These are phyloP conservation scores for Candida labiduridarum DNA, from an alignment of 1,139 yeast genomes.

Conservation along the genomic window DNA sequence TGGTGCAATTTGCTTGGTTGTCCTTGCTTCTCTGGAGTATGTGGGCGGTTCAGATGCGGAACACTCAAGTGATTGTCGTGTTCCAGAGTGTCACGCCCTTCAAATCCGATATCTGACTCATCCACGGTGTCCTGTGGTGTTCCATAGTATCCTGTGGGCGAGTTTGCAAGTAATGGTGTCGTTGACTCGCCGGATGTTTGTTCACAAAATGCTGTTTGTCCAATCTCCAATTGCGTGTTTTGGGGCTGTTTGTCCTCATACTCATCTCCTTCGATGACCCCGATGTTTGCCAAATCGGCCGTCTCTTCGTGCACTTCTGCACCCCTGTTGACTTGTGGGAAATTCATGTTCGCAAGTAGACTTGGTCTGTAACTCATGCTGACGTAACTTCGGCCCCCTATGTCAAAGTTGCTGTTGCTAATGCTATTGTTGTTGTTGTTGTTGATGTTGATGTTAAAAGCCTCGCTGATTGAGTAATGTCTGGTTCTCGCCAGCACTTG, in stretches of 20 bases:
- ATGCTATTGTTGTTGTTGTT: no score
- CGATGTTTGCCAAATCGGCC: conserved; percentile 62
- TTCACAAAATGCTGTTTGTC: background rate
- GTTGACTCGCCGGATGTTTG: conserved; percentile 13
- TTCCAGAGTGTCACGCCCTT: no score
- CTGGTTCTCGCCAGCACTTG: conserved; percentile 12
- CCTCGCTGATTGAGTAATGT: conserved; percentile 30
- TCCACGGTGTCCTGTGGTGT: background rate
- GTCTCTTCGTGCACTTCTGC: conserved; percentile 63
- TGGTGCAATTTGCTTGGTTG: conserved; percentile 19
- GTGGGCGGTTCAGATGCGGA: no score
- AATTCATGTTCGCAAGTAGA: conserved; percentile 18
- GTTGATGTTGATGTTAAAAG: conserved; percentile 24
- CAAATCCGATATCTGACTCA: conserved; percentile 9
- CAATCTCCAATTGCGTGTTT: background rate
- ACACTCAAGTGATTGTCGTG: no score
- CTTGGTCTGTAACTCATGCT: conserved; percentile 28
- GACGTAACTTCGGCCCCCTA: conserved; percentile 49
- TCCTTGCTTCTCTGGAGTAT: conserved; percentile 3
- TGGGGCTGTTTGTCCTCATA: conserved; percentile 5
- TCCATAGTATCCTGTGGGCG: conserved; percentile 3
- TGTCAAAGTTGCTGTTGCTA: no score
- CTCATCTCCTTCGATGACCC: conserved; percentile 42
- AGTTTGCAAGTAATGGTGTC: conserved; percentile 10
- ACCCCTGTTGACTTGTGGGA: conserved; percentile 50